Base-by-base conservation (phyloP, 2,329 filamentous ascomycete genomes). In the Phaeoacremonium minimum region DNA sequence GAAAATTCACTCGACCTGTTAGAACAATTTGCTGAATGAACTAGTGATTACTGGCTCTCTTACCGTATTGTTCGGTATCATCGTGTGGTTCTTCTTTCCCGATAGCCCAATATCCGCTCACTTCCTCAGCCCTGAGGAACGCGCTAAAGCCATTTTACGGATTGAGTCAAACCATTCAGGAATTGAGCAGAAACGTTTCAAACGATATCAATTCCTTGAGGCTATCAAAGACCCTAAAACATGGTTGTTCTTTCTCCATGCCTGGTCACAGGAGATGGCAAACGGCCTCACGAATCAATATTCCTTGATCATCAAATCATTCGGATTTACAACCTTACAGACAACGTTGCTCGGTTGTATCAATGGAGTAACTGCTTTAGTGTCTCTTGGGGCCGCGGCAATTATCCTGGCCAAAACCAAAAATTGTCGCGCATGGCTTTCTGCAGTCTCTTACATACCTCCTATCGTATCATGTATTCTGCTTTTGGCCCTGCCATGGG, bases 271-370 rank as follows among this genome's bases (percentile, higher is more conserved):
- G 29, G 62, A 66, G 46, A 56, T 66, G 36, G 55, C 57, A 13
- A 61, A 61, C 30, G 59, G 59, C 6, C 37, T 57, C 12, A 61
- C 63, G 3, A 66, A 64, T 32, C 62, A 65, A 37, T 61, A 61
- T 47, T 63, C 61, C 1, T 49, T 70, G 0, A 63, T 68, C 30
- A 63, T 68, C 43, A 66, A 65, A 17, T 64, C 60, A 0, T 67
- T 68, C 33, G 65, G 64, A 4, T 69, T 67, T 40, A 57, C 43
- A 11, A 58, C 46, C 28, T 50, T 55, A 30, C 56, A 61, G 22
- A 60, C 58, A 8, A 62, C 58, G 1, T 47, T 54, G 16, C 47
- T 49, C 6, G 41, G 41, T 13, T 44, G 41, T 15, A 33, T 44
- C 9, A 44, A 44, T 13, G 41, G 41, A 5, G 15, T 44, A 11